Evolutionary conservation across 306 rosid genomes (phyloP).

Genomic region (Lathyrus aphaca): DNA sequence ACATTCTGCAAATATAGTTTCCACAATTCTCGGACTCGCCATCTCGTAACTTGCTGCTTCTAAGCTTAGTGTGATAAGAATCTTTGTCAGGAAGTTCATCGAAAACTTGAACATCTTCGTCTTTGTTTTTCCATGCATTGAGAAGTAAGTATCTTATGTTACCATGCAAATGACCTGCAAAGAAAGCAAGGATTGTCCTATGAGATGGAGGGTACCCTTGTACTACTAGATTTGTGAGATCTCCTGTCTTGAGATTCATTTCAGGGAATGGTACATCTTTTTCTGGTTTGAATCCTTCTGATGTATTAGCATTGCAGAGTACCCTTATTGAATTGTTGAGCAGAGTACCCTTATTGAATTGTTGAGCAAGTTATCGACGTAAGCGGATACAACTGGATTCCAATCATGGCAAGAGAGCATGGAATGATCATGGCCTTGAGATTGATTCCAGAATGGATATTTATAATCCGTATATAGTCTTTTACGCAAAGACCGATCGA

Average conservation of each 20-base stretch:
- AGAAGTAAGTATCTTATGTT: constrained; percentile 54
- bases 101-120: constrained; percentile 58
- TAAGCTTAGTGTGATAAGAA: constrained; percentile 53
- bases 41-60: constrained; percentile 64
- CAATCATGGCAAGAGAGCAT: constrained; percentile 73
- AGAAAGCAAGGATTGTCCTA: constrained; percentile 62
- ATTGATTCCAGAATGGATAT: constrained; percentile 63
- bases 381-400: constrained; percentile 52
- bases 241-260: constrained; percentile 45
- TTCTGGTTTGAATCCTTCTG: constrained; percentile 65
- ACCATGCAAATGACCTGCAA: constrained; percentile 62
- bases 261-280: constrained; percentile 66
- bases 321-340: constrained; percentile 60
- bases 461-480: constrained; percentile 50
- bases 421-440: constrained; percentile 60
- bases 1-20: constrained; percentile 64
- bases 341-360: constrained; percentile 61
- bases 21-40: constrained; percentile 63
- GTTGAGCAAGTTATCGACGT: constrained; percentile 47
- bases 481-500: constrained; percentile 35
- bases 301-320: constrained; percentile 66
- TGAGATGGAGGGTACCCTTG: constrained; percentile 48
- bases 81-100: constrained; percentile 46
- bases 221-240: constrained; percentile 40
- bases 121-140: constrained; percentile 56